Evolutionary conservation across 2,329 filamentous ascomycete genomes (phyloP), one percentile per base, ranked within the genome.

Genomic region (Cordyceps cicadae): DNA sequence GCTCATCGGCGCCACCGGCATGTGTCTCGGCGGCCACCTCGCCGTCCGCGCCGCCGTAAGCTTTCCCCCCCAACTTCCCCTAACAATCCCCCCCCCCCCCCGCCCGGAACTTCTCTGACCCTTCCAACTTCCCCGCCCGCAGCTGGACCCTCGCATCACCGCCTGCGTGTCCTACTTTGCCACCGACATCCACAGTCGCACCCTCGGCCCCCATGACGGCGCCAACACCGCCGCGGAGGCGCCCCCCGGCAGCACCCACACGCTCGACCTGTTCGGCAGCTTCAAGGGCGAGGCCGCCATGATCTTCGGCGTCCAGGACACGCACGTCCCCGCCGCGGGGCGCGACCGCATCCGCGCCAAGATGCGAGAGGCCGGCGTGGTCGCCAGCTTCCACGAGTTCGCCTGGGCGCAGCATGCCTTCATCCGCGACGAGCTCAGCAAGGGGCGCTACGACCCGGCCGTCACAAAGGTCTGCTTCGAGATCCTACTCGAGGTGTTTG

Each of bases 391-490:
- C 72, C 91, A 94, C 75, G 92, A 97, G 76, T 86, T 89, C 65
- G 89, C 90, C n/a, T 93, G 90, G 85, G 92, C 92, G 3, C 92
- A 96, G 74, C 92, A 96, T 77, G 92, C 92, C 5, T 97, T 97
- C 71, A 95, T 97, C 71, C 82, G 92, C 19, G 92, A 97, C 69
- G 92, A 97, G 77, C 78, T 94, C 62, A 92, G 88, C 73, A 96
- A 96, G 76, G 92, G 92, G n/a, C 82, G 92, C 29, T 97, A 96
- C 70, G 92, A 97, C 71, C 90, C 92, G 0, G 90, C 89, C 21
- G 81, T 97, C 61, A 86, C 87, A 4, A 93, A 92, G 70, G 83
- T 93, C 41, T 96, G 92, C 76, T 96, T 96, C 70, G 90, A 96
- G 79, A 88, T 97, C 73, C 75, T 97, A 67, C 79, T 94, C 17